Base-by-base conservation (phyloP, 352 stramenopile species). In the Pythium sp. region DNA sequence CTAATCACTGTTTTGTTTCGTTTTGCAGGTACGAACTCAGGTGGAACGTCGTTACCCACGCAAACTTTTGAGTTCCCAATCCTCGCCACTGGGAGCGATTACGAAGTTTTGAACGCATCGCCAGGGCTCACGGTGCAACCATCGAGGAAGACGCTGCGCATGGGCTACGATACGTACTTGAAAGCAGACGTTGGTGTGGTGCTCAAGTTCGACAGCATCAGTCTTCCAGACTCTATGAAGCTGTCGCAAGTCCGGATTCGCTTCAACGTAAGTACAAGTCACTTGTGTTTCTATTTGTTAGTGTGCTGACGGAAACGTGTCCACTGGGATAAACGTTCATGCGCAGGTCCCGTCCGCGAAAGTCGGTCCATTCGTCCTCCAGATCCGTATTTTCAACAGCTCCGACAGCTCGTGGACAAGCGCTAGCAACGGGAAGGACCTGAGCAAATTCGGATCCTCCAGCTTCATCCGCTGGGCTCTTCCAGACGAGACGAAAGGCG, bases 281-380 rank as follows among this genome's bases (percentile, higher is more conserved):
- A 38, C n/a, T 47, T 65, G 20, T 12, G 30, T 49, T 9, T 46
- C n/a, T 5, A 32, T n/a, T 8, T 34, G 8, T 26, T 1, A 58
- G 28, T 66, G 18, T 11, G 9, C 49, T 57, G 20, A 58, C 11
- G 4, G n/a, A 26, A 53, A 9, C 5, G 14, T 22, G 3, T 53
- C 14, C n/a, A 22, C 60, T 49, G 20, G 18, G 12, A 9, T 2
- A 14, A 8, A 22, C 38, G 22, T n/a, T 38, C 3, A 64, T 38
- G 55, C 6, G 15, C 32, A 67, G 62, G 51, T 67, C 28, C 75
- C 81, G 7, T 78, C 78, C 3, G 73, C 73, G 28, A 71, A 73
- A 60, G 68, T 84, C 30, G 81, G 81, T 9, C 81, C 81, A 0
- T 82, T 87, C 56, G 49, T 46, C 4, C 56, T 89, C 0, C 61